These are phyloP conservation scores for Phoma sp. DNA, from an alignment of 2,329 filamentous ascomycete species.

Conservation along the genomic window DNA sequence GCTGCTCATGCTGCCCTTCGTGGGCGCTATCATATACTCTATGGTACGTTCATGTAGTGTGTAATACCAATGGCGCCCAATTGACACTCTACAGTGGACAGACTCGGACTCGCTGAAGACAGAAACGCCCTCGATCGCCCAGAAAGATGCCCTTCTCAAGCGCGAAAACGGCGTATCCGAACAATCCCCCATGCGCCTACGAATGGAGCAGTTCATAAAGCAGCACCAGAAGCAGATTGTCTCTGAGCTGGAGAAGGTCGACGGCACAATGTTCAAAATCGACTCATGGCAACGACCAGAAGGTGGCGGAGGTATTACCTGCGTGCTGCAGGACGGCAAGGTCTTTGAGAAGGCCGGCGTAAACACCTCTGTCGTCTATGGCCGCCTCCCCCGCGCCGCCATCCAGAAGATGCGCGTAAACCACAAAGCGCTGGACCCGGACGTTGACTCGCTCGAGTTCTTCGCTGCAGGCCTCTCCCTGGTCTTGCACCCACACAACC, in stretches of 20 bases:
- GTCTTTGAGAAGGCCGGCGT: constrained; percentile 98
- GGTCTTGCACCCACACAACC: constrained; percentile 92
- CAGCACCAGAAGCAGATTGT: constrained; percentile 91
- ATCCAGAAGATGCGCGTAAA: constrained; percentile 86
- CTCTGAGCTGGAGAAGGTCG: constrained; percentile 79
- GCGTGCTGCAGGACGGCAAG: constrained; percentile 93
- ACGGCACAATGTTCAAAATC: constrained; percentile 79
- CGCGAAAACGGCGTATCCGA: constrained; percentile 77
- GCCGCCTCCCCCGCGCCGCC: constrained; percentile 82
- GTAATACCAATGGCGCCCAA: no score
- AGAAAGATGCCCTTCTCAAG: constrained; percentile 83
- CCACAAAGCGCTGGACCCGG: constrained; percentile 85
- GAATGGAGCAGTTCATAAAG: constrained; percentile 97
- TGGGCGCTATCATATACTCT: constrained; percentile 64
- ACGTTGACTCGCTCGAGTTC: constrained; percentile 86
- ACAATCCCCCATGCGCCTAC: constrained; percentile 91
- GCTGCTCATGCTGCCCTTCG: constrained; percentile 58
- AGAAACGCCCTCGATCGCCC: constrained; percentile 77
- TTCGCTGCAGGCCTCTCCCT: constrained; percentile 94
- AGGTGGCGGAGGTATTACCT: constrained; percentile 92
- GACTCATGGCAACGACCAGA: constrained; percentile 89
- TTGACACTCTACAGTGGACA: constrained; percentile 36
- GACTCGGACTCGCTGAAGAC: constrained; percentile 50
- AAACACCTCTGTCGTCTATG: constrained; percentile 94
- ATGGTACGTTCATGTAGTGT: constrained; percentile 57